Evolutionary conservation across 2,329 filamentous ascomycete species (phyloP).

Genomic region (Emergomyces pasteurianus): DNA sequence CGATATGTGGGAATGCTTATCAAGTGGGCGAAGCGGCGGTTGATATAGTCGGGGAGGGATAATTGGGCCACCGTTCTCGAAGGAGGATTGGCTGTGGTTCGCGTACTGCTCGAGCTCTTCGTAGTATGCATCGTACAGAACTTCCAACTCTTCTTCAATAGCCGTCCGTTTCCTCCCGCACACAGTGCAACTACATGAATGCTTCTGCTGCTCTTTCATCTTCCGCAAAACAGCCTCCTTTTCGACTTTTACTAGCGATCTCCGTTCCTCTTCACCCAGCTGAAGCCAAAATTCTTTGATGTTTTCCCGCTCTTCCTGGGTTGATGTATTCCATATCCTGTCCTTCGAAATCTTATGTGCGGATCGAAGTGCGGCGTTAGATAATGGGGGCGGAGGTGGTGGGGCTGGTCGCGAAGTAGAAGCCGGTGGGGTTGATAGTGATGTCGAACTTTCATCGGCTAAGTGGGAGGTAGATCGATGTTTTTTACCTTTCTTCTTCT

Average conservation of each 20-base stretch:
- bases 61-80: conserved; percentile 52
- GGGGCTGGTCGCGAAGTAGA: conserved; percentile 30
- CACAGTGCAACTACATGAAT: conserved; percentile 95
- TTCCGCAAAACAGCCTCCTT: conserved; percentile 96
- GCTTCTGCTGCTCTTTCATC: conserved; percentile 99
- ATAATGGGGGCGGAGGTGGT: conserved; percentile 30
- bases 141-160: conserved; percentile 95
- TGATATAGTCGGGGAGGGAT: conserved; percentile 54
- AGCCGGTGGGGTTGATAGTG: conserved; percentile 33
- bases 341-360: conserved; percentile 50
- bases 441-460: conserved; percentile 28
- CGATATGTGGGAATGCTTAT: conserved; percentile 43
- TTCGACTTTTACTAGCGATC: conserved; percentile 92
- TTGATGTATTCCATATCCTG: conserved; percentile 96
- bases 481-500: conserved; percentile 32
- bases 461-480: conserved; percentile 21
- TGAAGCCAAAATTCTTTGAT: conserved; percentile 99
- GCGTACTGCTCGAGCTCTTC: conserved; percentile 96
- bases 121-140: conserved; percentile 97
- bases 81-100: conserved; percentile 58
- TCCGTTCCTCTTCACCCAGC: conserved; percentile 84
- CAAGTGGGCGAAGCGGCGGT: conserved; percentile 43
- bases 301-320: conserved; percentile 84
- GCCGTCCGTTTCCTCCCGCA: conserved; percentile 92
- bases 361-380: conserved; percentile 31